These are phyloP conservation scores for Penicillium sp. DNA, from an alignment of 2,329 filamentous ascomycete genomes.

Conservation along the genomic window DNA sequence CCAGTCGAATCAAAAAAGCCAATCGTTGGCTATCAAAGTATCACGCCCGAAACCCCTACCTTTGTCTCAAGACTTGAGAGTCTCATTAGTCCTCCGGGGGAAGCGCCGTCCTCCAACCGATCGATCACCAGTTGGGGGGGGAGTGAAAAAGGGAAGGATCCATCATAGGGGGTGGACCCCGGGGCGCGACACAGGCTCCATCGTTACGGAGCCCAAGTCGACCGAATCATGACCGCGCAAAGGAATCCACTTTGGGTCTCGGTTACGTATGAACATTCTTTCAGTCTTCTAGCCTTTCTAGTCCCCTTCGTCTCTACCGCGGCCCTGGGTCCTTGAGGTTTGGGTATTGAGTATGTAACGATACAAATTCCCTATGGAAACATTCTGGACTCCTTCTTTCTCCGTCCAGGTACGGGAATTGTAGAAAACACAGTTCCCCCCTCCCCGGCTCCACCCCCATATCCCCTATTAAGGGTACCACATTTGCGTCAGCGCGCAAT, in stretches of 20 bases:
- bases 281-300: constrained; percentile 25
- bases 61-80: constrained; percentile 6
- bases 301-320: constrained; percentile 8
- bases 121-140: constrained; percentile 10
- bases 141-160: constrained; percentile 5
- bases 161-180: constrained; percentile 27
- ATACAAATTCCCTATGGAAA: constrained; percentile 9
- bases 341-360: not conserved
- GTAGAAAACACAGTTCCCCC: constrained; percentile 10
- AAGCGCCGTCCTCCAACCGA: constrained; percentile 3
- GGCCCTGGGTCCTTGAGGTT: constrained; percentile 4
- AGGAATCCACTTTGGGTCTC: constrained; percentile 16
- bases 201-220: constrained; percentile 6
- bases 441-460: constrained; percentile 18
- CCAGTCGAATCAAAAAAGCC: constrained; percentile 14
- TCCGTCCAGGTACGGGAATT: constrained; percentile 3
- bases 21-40: constrained; percentile 5
- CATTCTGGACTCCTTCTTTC: constrained; percentile 20
- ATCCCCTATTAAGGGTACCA: constrained; percentile 5
- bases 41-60: not conserved
- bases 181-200: constrained; percentile 11
- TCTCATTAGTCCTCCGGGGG: not conserved
- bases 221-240: constrained; percentile 11
- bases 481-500: constrained; percentile 10
- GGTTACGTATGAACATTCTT: constrained; percentile 30